Percentiles rank a stretch among this genome's conserved stretches.
Evolutionary conservation across 73 alveolate genomes (phyloP).

Genomic region (Effrenium voratum): DNA sequence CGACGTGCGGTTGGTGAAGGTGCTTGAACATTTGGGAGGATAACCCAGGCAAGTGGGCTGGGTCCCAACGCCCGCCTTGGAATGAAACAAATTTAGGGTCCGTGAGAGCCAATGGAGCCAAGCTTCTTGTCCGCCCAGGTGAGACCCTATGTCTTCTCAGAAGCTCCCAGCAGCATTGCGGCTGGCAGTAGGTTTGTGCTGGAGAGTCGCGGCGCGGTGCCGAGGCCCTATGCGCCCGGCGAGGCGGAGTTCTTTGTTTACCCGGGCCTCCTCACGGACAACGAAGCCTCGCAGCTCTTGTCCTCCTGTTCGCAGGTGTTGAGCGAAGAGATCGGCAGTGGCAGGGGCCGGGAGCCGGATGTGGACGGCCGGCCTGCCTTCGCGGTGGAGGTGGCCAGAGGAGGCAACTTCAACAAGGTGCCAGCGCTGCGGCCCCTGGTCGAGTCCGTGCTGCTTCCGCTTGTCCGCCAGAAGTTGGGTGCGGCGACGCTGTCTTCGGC

Average conservation of each 20-base stretch:
- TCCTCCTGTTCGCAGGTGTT: slow-evolving; percentile 32
- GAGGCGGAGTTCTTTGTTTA: slow-evolving; percentile 22
- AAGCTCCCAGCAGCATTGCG: slow-evolving; percentile 35
- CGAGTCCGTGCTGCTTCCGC: slow-evolving; percentile 44
- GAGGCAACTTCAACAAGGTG: background rate
- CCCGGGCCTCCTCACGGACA: slow-evolving; percentile 52
- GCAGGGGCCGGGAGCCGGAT: slow-evolving; percentile 49
- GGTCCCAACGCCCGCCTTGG: too few species aligned
- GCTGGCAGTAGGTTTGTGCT: slow-evolving; percentile 13
- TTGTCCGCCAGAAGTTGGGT: slow-evolving; percentile 59
- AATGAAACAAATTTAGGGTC: too few species aligned
- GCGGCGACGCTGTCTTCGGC: slow-evolving; percentile 68
- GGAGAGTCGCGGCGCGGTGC: slow-evolving; percentile 54
- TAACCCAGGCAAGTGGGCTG: too few species aligned
- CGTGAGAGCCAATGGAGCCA: background rate
- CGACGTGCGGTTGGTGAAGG: background rate
- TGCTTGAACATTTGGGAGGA: too few species aligned
- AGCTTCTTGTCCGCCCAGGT: slow-evolving; percentile 1
- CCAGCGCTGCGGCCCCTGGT: slow-evolving; percentile 66
- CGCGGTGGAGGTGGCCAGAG: slow-evolving; percentile 60
- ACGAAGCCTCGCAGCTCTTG: slow-evolving; percentile 60
- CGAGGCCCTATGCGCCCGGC: slow-evolving; percentile 17
- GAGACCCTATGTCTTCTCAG: slow-evolving; percentile 42
- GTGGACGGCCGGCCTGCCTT: slow-evolving; percentile 50
- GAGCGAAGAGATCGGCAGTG: slow-evolving; percentile 65